Evolutionary conservation across 371 early-diverging fungal species (phyloP), one percentile per base, ranked within the genome.

Genomic region (Mortierella sp.): DNA sequence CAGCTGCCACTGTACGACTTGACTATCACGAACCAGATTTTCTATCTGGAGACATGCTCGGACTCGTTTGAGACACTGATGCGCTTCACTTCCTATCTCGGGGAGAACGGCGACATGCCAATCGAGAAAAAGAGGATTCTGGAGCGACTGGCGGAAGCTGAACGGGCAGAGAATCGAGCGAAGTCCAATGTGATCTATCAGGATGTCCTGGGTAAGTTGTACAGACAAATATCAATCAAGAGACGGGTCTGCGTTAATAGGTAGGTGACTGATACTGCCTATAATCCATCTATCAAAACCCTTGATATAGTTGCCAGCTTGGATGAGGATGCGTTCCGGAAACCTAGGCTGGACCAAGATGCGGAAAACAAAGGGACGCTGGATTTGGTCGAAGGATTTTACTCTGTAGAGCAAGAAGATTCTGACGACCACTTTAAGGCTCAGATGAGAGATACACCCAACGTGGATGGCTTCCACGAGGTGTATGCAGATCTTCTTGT

Each of bases 41-140:
- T 93, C 19, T 82, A 81, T 12, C 64, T 93, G 5, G 90, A 93
- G 59, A 88, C 87, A 0, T 93, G 93, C 52, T 87, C 92, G 0
- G 95, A 95, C 66, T 87, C 94, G 0, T 85, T 91, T 57, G 86
- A 89, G 63, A 87, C 91, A 0, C 59, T 94, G 28, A 61, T 88
- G 23, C 80, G 80, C 31, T 68, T 95, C 2, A 64, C 80, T 4
- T 59, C 60, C 0, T 79, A 73, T 32, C 37, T 79, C 46, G 78
- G 52, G 12, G 82, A 73, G 32, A 67, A 75, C 51, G 68, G 59
- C 3, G 67, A 70, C 17, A 64, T 70, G 72, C 72, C 66, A 0
- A 31, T 63, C 31, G 82, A 58, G 21, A 59, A 82, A 52, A 69
- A 72, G 48, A 57, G 56, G 59, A 61, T 81, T 26, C 44, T 64